Base-by-base conservation (phyloP, 108 stramenopile species). In the Pseudonitzschia delicatissima region DNA sequence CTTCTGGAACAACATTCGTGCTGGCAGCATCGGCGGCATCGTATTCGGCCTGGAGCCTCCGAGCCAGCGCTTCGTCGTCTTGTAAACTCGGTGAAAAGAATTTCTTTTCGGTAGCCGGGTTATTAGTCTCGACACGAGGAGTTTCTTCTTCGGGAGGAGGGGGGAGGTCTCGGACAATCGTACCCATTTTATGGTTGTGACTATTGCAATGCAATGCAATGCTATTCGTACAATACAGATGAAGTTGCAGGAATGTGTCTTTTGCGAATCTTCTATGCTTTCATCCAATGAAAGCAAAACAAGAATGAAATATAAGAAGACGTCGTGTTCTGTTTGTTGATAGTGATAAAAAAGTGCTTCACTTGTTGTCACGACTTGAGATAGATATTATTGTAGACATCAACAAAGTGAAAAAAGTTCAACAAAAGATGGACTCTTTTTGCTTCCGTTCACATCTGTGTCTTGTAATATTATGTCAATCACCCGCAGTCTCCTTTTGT, bases 31-130 rank as follows among this genome's bases (percentile, higher is more conserved):
- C 53, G 32, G 8, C 0, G 32, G 53, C 53, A 1, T 55, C 31
- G n/a, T 11, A 55, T 27, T 55, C 53, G 11, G 53, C 53, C 53
- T 55, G 53, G n/a, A 55, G n/a, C 32, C 53, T 55, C 13, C 53
- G 53, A 7, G 53, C 53, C 31, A 55, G 32, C n/a, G 29, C 53
- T 33, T 55, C 53, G 53, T 55, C 53, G 29, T 34, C 53, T n/a
- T n/a, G n/a, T n/a, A n/a, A n/a, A n/a, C 15, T 42, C 40, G 28
- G 51, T 4, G 28, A 53, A 33, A 33, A 55, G 31, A 48, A 2
- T 23, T 48, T 34, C 32, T 32, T 33, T 1, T 42, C 40, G 11
- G 15, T 42, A n/a, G n/a, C n/a, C n/a, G n/a, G n/a, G n/a, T n/a
- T n/a, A n/a, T n/a, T n/a, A n/a, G n/a, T n/a, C n/a, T 2, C 47